Base-by-base conservation (phyloP, 2,329 filamentous ascomycete species). In the Sodiomyces alkalinus region DNA sequence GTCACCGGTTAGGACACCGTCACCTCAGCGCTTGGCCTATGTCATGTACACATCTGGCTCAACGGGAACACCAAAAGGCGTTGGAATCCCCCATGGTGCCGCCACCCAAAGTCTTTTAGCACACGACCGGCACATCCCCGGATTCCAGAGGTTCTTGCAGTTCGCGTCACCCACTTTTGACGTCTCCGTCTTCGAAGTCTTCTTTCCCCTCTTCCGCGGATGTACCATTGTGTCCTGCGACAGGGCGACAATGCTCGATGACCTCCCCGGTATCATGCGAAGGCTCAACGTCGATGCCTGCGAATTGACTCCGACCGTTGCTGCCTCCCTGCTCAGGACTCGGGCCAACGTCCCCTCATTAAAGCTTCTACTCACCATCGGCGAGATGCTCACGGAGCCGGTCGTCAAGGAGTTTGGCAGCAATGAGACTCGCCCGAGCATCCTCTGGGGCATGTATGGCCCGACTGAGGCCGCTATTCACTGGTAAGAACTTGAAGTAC, bases 31-130 rank as follows among this genome's bases (percentile, higher is more conserved):
- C 34, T 48, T 86, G 15, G 83, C 86, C 15, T 94, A 94, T 56
- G 70, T 93, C 33, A 85, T 93, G 73, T 94, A 92, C 48, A 93
- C 86, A 1, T 92, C 82, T 25, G 85, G 85, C 3, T 92, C 82
- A 5, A 93, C 85, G 1, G 86, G 86, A 9, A 72, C 74, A 4
- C 86, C 86, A 0, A 94, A 94, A 56, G 86, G 85, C 1, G 86
- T 94, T 15, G 68, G 69, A 3, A 62, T 94, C 17, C 83, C 82
- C 17, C 86, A 94, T 52, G 55, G 62, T 17, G 80, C 86, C 11
- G 83, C 68, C 6, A 79, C 80, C 0, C 86, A 93, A 48, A 82
- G 80, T 32, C 53, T 94, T 6, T 62, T 92, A 23, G 81, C 82
- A 3, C 86, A 94, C 45, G 65, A 92, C 42, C 62, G 58, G 26